These are phyloP conservation scores for Globisporangium nagaii DNA, from an alignment of 352 stramenopile species.

Conservation along the genomic window DNA sequence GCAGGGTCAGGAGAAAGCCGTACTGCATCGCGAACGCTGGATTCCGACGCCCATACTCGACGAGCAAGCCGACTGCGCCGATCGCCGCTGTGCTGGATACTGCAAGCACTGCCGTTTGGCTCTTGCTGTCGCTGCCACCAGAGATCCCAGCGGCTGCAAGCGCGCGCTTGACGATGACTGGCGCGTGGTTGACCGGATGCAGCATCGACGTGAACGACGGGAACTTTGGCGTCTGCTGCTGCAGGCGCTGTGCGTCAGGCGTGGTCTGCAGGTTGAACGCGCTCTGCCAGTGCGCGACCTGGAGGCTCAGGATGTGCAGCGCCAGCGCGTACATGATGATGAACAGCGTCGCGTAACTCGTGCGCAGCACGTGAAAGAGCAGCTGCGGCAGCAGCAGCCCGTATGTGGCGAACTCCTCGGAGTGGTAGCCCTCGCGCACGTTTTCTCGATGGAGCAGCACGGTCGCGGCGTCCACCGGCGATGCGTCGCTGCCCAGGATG, in stretches of 20 bases:
- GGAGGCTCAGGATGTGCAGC: slow-evolving; percentile 57
- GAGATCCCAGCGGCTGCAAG: slow-evolving; percentile 1
- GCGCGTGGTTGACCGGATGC: slow-evolving; percentile 39
- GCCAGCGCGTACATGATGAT: slow-evolving; percentile 62
- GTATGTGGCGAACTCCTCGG: slow-evolving; percentile 42
- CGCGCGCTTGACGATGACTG: slow-evolving; percentile 16
- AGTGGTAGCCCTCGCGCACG: slow-evolving; percentile 46
- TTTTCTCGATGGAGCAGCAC: slow-evolving; percentile 38
- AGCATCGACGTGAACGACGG: slow-evolving; percentile 60
- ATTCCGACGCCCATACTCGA: slow-evolving; percentile 10
- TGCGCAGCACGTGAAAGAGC: slow-evolving; percentile 46
- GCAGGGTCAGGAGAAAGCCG: slow-evolving; percentile 23
- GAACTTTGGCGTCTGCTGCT: slow-evolving; percentile 23
- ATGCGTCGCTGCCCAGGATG: slow-evolving; percentile 25
- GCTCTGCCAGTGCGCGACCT: slow-evolving; percentile 64
- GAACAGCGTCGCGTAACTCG: slow-evolving; percentile 33
- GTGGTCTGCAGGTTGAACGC: slow-evolving; percentile 47
- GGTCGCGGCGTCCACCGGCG: slow-evolving; percentile 6
- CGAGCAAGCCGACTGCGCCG: not conserved
- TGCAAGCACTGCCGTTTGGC: not conserved
- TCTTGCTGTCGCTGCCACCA: not conserved
- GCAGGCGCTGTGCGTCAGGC: not conserved
- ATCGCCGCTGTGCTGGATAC: not conserved
- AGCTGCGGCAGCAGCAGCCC: slow-evolving; percentile 36
- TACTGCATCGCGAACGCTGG: slow-evolving; percentile 2